Evolutionary conservation across 768 basidiomycete genomes (phyloP).

Genomic region (Collybia mongolica): DNA sequence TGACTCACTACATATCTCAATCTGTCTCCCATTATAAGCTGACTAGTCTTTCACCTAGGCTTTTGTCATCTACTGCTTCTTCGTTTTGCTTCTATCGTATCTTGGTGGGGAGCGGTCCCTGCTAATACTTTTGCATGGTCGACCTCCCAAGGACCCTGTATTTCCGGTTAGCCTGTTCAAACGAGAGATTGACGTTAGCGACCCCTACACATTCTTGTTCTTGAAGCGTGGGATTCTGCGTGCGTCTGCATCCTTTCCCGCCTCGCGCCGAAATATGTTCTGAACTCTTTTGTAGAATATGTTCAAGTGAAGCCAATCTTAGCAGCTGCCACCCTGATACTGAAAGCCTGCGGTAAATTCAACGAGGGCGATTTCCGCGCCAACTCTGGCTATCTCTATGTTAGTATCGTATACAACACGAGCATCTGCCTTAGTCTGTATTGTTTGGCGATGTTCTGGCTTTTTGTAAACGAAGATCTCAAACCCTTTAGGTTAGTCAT

Average conservation of each 20-base stretch:
- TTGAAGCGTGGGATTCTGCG: conserved; percentile 95
- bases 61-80: conserved; percentile 94
- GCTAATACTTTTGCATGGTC: conserved; percentile 87
- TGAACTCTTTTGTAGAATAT: conserved; percentile 66
- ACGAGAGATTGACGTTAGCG: conserved; percentile 87
- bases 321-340: conserved; percentile 77
- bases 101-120: conserved; percentile 93
- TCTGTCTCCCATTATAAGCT: no score
- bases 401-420: conserved; percentile 81
- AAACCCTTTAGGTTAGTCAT: conserved; percentile 77
- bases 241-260: conserved; percentile 30
- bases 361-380: conserved; percentile 86
- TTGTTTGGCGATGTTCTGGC: conserved; percentile 97
- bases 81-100: conserved; percentile 76
- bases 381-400: conserved; percentile 88
- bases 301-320: conserved; percentile 94
- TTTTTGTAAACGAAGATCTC: conserved; percentile 85
- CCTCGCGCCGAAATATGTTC: neutral
- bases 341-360: conserved; percentile 86
- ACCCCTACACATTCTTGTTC: conserved; percentile 92
- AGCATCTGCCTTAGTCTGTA: conserved; percentile 82
- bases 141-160: conserved; percentile 83
- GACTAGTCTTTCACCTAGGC: conserved; percentile 45
- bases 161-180: conserved; percentile 86
- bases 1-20: no score